phyloP scores from a whole-genome alignment of 768 basidiomycete genomes.

The Obba rivulosa region DNA sequence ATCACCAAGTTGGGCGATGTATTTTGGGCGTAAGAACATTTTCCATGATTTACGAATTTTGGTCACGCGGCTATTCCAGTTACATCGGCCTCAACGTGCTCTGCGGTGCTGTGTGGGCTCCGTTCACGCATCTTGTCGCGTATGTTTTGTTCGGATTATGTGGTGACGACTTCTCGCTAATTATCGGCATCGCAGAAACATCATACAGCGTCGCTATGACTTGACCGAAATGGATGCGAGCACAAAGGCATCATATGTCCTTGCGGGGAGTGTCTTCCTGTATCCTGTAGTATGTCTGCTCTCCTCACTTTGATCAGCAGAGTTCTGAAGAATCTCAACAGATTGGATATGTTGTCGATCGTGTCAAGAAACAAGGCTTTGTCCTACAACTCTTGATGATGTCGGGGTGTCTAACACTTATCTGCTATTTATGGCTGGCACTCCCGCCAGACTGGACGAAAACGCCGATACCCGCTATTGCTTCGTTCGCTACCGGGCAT shows the following conservation, averaged over 20 bases:
- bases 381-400: conserved; percentile 52
- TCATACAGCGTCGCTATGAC: conserved; percentile 63
- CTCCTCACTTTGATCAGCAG: background rate
- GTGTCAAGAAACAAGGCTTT: conserved; percentile 48
- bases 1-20: conserved; percentile 67
- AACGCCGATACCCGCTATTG: conserved; percentile 56
- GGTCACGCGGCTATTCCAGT: conserved; percentile 26
- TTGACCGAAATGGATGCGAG: conserved; percentile 58
- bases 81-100: conserved; percentile 74
- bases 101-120: conserved; percentile 74
- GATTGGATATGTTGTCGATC: conserved; percentile 66
- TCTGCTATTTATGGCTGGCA: conserved; percentile 63
- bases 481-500: conserved; percentile 59
- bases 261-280: conserved; percentile 62
- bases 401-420: conserved; percentile 54
- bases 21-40: conserved; percentile 62
- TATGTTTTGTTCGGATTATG: conserved; percentile 27
- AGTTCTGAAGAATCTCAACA: conserved; percentile 17
- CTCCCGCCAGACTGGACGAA: conserved; percentile 52
- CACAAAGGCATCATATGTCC: conserved; percentile 61
- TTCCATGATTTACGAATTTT: background rate
- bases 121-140: conserved; percentile 74
- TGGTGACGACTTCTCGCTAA: background rate
- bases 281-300: conserved; percentile 56
- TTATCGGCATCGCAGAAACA: conserved; percentile 41